A percentile compares a stretch with the other conserved stretches of the same genome.
phyloP scores from a whole-genome alignment of 768 basidiomycete species.

The Solioccasus polychromus region DNA sequence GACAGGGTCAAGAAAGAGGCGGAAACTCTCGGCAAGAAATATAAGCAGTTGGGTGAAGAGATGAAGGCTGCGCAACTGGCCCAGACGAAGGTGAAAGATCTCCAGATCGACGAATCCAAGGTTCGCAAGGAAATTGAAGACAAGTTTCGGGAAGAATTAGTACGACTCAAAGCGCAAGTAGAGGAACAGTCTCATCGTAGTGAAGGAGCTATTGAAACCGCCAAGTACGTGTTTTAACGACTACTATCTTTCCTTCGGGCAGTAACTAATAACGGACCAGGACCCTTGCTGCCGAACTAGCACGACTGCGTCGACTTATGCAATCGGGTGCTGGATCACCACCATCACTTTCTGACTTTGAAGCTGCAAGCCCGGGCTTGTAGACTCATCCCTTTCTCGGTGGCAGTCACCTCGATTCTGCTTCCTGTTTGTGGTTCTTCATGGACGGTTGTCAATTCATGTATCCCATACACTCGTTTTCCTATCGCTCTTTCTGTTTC shows the following conservation, averaged over 20 bases:
- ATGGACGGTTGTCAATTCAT: slow-evolving; percentile 30
- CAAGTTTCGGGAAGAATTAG: slow-evolving; percentile 57
- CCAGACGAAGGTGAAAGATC: slow-evolving; percentile 45
- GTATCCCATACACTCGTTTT: slow-evolving; percentile 31
- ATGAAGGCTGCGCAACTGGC: slow-evolving; percentile 49
- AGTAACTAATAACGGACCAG: slow-evolving; percentile 32
- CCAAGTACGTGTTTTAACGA: slow-evolving; percentile 49
- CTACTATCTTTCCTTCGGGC: not conserved
- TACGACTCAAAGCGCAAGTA: slow-evolving; percentile 49
- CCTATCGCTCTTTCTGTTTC: slow-evolving; percentile 22
- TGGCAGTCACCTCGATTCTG: slow-evolving; percentile 6
- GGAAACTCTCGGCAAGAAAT: slow-evolving; percentile 68
- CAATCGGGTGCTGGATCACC: slow-evolving; percentile 45
- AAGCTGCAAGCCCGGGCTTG: slow-evolving; percentile 12
- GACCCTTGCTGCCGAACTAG: slow-evolving; percentile 58
- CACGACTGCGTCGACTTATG: slow-evolving; percentile 72
- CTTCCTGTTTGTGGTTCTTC: slow-evolving; percentile 4
- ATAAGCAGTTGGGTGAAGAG: slow-evolving; percentile 60
- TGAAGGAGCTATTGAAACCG: slow-evolving; percentile 56
- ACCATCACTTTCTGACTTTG: slow-evolving; percentile 11
- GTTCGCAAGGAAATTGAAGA: slow-evolving; percentile 57
- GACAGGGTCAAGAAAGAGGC: slow-evolving; percentile 65
- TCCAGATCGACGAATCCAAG: slow-evolving; percentile 49
- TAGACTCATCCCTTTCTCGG: slow-evolving; percentile 3
- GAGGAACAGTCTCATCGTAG: slow-evolving; percentile 53